Evolutionary conservation across 805 yeast genomes (phyloP), one percentile per base, ranked within the genome.

Genomic region (Candida pseudoglaebosa): DNA sequence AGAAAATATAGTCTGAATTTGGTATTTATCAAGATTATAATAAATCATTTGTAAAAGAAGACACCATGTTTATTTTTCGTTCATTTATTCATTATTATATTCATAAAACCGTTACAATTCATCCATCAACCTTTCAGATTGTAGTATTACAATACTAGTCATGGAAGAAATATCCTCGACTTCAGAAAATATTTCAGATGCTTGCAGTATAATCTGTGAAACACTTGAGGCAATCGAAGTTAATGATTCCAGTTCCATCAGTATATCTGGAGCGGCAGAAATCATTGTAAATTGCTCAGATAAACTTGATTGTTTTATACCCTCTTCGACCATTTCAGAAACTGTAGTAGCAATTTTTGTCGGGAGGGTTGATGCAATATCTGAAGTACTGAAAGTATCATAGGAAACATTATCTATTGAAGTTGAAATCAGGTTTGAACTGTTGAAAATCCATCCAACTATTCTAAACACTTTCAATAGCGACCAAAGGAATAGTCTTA

Each of bases 401-500:
- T 22, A 22, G 26, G 26, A 8, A 8, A 12, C 12, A 8, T 8
- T 22, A 12, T 22, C 12, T 8, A 22, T 22, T 8, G 26, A 8
- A 22, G 8, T 22, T 12, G 12, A 8, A 8, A 22, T 12, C 12
- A 12, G 24, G 5, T 16, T 36, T 16, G 24, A 21, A n/a, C 16
- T 18, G 4, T 13, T 44, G 10, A 52, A 22, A 12, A 56, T 24
- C 60, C 61, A 57, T 16, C 38, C 39, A 24, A 54, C 44, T 4
- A 57, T 43, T 16, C 57, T 41, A 39, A 72, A 56, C 2, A 62
- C 42, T 49, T 66, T 70, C 41, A 71, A 54, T 6, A 71, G 24
- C 1, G 75, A 49, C 82, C 80, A 76, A 16, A 76, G 32, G 21
- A 73, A 39, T 19, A 76, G 46, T 38, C 50, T 50, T 2, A 72